These are phyloP conservation scores for Sporothrix euskadiensis DNA, from an alignment of 2,329 filamentous ascomycete genomes.

Conservation along the genomic window DNA sequence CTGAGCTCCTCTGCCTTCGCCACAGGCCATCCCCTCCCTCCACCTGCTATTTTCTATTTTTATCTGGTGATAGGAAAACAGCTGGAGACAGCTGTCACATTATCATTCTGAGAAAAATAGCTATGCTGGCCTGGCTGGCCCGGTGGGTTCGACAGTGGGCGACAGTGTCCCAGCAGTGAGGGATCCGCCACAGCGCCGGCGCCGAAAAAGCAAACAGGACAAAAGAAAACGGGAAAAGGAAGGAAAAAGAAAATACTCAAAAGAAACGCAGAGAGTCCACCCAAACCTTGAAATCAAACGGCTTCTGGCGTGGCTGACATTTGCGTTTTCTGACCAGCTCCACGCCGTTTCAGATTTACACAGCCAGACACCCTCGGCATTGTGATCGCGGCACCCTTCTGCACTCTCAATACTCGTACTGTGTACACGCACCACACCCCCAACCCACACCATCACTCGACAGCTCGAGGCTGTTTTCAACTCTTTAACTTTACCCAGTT, in stretches of 20 bases:
- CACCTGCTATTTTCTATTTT: conserved; percentile 29
- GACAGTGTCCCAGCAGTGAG: not conserved
- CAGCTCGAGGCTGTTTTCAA: conserved; percentile 25
- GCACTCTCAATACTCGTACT: not conserved
- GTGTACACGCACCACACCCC: conserved; percentile 10
- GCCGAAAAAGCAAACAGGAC: conserved; percentile 1
- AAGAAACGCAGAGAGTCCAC: not conserved
- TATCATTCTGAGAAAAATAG: conserved; percentile 15
- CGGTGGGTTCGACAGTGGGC: not conserved
- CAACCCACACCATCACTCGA: conserved; percentile 14
- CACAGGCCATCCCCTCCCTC: not conserved
- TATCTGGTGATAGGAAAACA: conserved; percentile 25
- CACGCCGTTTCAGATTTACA: conserved; percentile 32
- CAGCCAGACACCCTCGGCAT: conserved; percentile 30
- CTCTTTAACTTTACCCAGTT: conserved; percentile 9
- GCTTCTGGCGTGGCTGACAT: conserved; percentile 30
- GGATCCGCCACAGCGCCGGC: not conserved
- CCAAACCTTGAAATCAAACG: conserved; percentile 28
- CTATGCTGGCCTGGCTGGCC: not conserved
- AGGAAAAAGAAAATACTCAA: not conserved
- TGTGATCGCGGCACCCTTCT: conserved; percentile 27
- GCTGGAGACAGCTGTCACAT: not conserved
- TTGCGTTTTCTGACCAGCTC: conserved; percentile 28
- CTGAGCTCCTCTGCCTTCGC: conserved; percentile 5
- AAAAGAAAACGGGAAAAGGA: not conserved